phyloP scores from a whole-genome alignment of 2,329 filamentous ascomycete genomes.

The Phoma sp. region DNA sequence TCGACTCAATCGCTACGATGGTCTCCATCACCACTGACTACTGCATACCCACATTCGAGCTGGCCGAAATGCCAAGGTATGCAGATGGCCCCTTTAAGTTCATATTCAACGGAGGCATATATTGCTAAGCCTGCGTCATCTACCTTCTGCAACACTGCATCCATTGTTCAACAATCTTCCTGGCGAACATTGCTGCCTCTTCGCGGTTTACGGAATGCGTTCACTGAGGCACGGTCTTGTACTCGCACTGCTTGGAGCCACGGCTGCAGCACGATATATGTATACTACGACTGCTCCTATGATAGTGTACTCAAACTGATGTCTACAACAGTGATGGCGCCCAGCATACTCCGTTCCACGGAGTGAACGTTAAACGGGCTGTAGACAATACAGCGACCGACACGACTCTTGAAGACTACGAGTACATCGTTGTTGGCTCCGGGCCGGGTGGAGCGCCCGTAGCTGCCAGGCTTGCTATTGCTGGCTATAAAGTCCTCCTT shows the following conservation, averaged over 20 bases:
- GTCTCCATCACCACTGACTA: too few relatives aligned
- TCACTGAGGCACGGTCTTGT: conserved; percentile 6
- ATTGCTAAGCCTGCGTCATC: too few relatives aligned
- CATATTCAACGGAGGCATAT: too few relatives aligned
- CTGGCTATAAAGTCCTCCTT: conserved; percentile 63
- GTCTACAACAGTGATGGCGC: conserved; percentile 23
- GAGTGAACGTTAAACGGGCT: conserved; percentile 28
- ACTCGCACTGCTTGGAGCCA: conserved; percentile 15
- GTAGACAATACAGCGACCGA: conserved; percentile 9
- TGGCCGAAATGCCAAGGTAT: too few relatives aligned
- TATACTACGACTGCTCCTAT: conserved; percentile 5
- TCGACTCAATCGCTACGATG: too few relatives aligned
- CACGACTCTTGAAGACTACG: conserved; percentile 51
- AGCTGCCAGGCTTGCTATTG: conserved; percentile 61
- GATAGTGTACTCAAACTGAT: conserved; percentile 1
- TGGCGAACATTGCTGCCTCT: too few relatives aligned
- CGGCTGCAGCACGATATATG: conserved; percentile 21
- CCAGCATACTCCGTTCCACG: conserved; percentile 25
- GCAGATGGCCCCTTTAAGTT: too few relatives aligned
- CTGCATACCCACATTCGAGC: too few relatives aligned
- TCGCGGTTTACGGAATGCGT: too few relatives aligned
- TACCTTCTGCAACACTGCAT: too few relatives aligned
- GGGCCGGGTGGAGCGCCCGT: conserved; percentile 65
- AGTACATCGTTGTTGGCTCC: conserved; percentile 66
- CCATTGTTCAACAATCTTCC: too few relatives aligned